These are phyloP conservation scores for Pythium aristosporum DNA, from an alignment of 352 stramenopile genomes.

Conservation along the genomic window DNA sequence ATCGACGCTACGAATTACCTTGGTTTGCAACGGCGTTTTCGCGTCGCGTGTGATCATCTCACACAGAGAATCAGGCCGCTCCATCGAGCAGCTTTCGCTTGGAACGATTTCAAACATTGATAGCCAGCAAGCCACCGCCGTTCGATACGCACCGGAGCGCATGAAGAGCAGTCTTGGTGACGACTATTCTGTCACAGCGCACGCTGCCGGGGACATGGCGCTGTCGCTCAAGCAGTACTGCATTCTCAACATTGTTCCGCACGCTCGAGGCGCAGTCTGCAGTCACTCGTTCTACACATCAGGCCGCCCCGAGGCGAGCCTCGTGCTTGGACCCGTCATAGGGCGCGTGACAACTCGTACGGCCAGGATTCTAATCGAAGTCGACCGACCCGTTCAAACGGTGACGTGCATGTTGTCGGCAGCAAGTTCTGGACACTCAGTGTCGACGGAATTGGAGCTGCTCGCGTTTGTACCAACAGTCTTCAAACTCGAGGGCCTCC, in stretches of 20 bases:
- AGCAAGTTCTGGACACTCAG: not conserved
- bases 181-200: slow-evolving; percentile 4
- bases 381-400: slow-evolving; percentile 43
- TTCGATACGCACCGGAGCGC: slow-evolving; percentile 6
- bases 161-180: slow-evolving; percentile 3
- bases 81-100: slow-evolving; percentile 51
- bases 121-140: not conserved
- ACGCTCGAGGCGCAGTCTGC: slow-evolving; percentile 35
- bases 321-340: slow-evolving; percentile 65
- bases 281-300: slow-evolving; percentile 38
- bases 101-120: slow-evolving; percentile 38
- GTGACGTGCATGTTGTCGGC: slow-evolving; percentile 37
- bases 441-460: slow-evolving; percentile 27
- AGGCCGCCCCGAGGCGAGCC: slow-evolving; percentile 32
- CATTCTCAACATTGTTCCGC: slow-evolving; percentile 46
- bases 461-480: slow-evolving; percentile 54
- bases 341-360: slow-evolving; percentile 53
- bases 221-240: slow-evolving; percentile 38
- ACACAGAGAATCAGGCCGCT: slow-evolving; percentile 25
- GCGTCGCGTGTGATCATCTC: slow-evolving; percentile 37
- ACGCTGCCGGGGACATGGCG: not conserved
- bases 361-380: slow-evolving; percentile 58
- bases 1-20: slow-evolving; percentile 36
- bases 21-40: slow-evolving; percentile 41
- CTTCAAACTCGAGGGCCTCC: slow-evolving; percentile 58